phyloP scores from a whole-genome alignment of 257 asterid species.

The Solanum pimpinellifolium region DNA sequence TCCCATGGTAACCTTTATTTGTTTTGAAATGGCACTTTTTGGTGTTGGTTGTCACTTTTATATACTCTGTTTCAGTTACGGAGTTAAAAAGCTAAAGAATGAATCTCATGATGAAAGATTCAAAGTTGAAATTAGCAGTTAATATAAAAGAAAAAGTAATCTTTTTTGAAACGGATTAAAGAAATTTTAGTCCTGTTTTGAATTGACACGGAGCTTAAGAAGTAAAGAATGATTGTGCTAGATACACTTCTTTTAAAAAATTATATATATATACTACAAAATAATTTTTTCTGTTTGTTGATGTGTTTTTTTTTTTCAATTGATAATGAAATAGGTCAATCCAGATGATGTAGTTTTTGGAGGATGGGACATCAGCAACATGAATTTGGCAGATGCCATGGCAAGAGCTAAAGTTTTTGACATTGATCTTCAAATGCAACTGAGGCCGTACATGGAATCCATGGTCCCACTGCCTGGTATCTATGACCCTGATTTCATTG shows the following conservation, averaged over 20 bases:
- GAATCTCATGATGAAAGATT: too few species aligned
- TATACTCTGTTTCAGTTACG: background rate
- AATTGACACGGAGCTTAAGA: background rate
- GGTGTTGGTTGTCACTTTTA: background rate
- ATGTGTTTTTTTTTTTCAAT: background rate
- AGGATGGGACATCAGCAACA: slow-evolving; percentile 96
- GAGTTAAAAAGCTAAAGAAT: background rate
- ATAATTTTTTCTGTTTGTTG: background rate
- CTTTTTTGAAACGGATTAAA: too few species aligned
- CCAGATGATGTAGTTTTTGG: slow-evolving; percentile 94
- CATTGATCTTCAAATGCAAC: slow-evolving; percentile 88
- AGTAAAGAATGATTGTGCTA: background rate
- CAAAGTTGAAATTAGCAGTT: too few species aligned
- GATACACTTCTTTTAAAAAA: accelerated
- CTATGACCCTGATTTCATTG: slow-evolving; percentile 92
- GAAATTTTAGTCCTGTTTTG: background rate
- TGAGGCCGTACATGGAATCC: slow-evolving; percentile 95
- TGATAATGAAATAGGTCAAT: slow-evolving; percentile 45
- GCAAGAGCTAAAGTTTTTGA: slow-evolving; percentile 88
- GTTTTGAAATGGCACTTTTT: background rate
- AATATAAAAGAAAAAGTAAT: too few species aligned
- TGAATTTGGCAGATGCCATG: slow-evolving; percentile 96
- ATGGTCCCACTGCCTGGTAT: slow-evolving; percentile 99
- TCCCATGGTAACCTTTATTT: slow-evolving; percentile 57
- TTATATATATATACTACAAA: background rate